Conservation (phyloP, 1,139 yeast species). For the Magnusiomyces starmeri region DNA sequence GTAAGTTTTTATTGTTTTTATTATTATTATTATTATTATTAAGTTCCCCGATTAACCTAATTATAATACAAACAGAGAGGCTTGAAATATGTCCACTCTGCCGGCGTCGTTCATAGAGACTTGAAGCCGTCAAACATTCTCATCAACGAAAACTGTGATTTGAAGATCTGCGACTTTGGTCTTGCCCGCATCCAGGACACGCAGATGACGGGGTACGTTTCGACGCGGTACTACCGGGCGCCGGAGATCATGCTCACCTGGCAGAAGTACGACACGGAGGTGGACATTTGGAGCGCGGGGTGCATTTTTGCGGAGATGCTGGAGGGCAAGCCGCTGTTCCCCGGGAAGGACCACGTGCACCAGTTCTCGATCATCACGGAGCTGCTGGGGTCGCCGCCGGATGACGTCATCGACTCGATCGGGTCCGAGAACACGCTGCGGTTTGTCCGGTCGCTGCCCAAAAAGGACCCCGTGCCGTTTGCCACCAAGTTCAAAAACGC, state of each 20-base stretch:
- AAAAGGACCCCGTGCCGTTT: conserved; percentile 85
- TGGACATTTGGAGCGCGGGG: conserved; percentile 99
- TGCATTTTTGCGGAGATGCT: conserved; percentile 98
- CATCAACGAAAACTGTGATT: conserved; percentile 91
- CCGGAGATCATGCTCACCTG: conserved; percentile 99
- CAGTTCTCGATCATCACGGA: conserved; percentile 96
- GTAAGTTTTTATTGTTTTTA: conserved; percentile 22
- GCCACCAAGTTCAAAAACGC: conserved; percentile 75
- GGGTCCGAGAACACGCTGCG: conserved; percentile 92
- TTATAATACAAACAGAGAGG: conserved; percentile 61
- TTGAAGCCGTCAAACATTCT: conserved; percentile 87
- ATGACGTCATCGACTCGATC: conserved; percentile 90
- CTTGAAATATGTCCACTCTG: conserved; percentile 89
- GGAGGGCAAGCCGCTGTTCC: conserved; percentile 97
- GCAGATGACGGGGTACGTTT: conserved; percentile 98
- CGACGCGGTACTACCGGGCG: conserved; percentile 94
- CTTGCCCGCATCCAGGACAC: conserved; percentile 96
- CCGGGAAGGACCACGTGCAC: conserved; percentile 97
- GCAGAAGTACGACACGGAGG: conserved; percentile 99
- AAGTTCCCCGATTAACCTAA: not conserved
- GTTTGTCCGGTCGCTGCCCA: conserved; percentile 89
- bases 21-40: not conserved
- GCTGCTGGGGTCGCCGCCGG: conserved; percentile 91
- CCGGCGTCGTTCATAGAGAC: conserved; percentile 95
- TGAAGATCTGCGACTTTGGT: conserved; percentile 95